phyloP scores from a whole-genome alignment of 2,329 filamentous ascomycete species.

The Trichoderma sp. region DNA sequence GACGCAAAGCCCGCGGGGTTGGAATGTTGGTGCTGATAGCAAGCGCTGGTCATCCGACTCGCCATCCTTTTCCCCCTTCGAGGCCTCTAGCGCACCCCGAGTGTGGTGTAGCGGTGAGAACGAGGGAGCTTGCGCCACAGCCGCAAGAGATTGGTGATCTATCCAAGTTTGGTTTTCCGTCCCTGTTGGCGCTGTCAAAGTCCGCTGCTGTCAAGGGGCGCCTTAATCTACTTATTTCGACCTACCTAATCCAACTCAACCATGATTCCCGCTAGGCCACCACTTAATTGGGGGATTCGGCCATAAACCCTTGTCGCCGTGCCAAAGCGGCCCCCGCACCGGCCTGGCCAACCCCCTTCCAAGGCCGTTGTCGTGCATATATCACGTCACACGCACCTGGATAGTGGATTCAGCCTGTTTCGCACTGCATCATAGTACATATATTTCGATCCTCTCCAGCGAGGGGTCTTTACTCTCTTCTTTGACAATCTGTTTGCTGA shows the following conservation, averaged over 20 bases:
- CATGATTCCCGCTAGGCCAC: not conserved
- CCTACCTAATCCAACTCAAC: slow-evolving; percentile 10
- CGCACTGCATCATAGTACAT: slow-evolving; percentile 18
- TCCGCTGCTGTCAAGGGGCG: slow-evolving; percentile 9
- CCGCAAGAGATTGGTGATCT: slow-evolving; percentile 12
- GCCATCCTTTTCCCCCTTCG: not conserved
- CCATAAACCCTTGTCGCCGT: slow-evolving; percentile 9
- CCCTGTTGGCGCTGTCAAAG: not conserved
- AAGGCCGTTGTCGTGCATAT: slow-evolving; percentile 18
- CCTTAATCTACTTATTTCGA: slow-evolving; percentile 6
- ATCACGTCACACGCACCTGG: slow-evolving; percentile 21
- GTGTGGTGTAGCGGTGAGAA: slow-evolving; percentile 15
- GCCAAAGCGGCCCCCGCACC: slow-evolving; percentile 19
- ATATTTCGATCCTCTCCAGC: slow-evolving; percentile 2
- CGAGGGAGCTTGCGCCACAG: slow-evolving; percentile 11
- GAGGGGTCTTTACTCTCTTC: not conserved
- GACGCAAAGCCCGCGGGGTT: slow-evolving; percentile 11
- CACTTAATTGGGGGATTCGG: slow-evolving; percentile 9
- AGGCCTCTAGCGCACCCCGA: slow-evolving; percentile 1
- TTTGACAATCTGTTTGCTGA: slow-evolving; percentile 18
- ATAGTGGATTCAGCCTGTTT: slow-evolving; percentile 16
- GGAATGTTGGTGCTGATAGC: slow-evolving; percentile 16
- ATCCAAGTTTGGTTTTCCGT: not conserved
- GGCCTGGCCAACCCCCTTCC: slow-evolving; percentile 18
- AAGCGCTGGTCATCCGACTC: slow-evolving; percentile 18